Percentiles rank a stretch among this genome's conserved stretches.
Evolutionary conservation across 164 flowering plant species (phyloP).

Genomic region (Berberis vulgaris): DNA sequence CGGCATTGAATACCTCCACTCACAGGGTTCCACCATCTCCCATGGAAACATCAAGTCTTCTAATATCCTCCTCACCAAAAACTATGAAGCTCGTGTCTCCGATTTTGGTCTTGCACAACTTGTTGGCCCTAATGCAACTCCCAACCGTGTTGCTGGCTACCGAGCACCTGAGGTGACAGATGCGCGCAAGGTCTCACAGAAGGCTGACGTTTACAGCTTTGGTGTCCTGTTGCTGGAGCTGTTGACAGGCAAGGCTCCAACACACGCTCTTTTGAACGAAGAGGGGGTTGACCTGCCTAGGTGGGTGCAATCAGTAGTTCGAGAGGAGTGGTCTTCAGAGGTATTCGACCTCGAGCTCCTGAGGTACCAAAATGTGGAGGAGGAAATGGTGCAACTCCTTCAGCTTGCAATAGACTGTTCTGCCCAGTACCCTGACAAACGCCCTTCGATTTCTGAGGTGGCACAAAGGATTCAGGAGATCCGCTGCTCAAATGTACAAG

Average conservation of each 20-base stretch:
- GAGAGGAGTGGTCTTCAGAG: conserved; percentile 78
- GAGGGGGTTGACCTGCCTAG: conserved; percentile 90
- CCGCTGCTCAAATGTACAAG: conserved; percentile 27
- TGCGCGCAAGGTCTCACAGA: conserved; percentile 61
- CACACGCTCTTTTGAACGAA: conserved; percentile 57
- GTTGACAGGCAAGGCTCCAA: conserved; percentile 83
- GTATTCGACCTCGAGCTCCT: conserved; percentile 81
- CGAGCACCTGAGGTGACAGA: conserved; percentile 92
- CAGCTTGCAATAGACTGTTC: conserved; percentile 73
- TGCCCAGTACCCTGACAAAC: conserved; percentile 68
- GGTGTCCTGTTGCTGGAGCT: conserved; percentile 77
- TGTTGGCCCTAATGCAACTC: conserved; percentile 41
- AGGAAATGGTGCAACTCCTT: conserved; percentile 78
- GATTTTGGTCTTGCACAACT: conserved; percentile 77
- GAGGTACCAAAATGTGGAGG: conserved; percentile 74
- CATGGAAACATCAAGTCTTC: conserved; percentile 94
- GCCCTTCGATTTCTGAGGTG: conserved; percentile 70
- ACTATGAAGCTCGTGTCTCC: conserved; percentile 66
- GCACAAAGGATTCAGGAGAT: conserved; percentile 51
- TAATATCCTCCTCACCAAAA: conserved; percentile 63
- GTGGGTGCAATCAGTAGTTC: conserved; percentile 85
- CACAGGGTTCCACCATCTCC: conserved; percentile 42
- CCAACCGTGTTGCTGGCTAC: conserved; percentile 72
- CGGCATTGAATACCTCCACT: conserved; percentile 63
- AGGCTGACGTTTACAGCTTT: conserved; percentile 91